A percentile compares a stretch with the other conserved stretches of the same genome.
These are phyloP conservation scores for Kluyveromyces aestuarii DNA, from an alignment of 805 yeast species.

Conservation along the genomic window DNA sequence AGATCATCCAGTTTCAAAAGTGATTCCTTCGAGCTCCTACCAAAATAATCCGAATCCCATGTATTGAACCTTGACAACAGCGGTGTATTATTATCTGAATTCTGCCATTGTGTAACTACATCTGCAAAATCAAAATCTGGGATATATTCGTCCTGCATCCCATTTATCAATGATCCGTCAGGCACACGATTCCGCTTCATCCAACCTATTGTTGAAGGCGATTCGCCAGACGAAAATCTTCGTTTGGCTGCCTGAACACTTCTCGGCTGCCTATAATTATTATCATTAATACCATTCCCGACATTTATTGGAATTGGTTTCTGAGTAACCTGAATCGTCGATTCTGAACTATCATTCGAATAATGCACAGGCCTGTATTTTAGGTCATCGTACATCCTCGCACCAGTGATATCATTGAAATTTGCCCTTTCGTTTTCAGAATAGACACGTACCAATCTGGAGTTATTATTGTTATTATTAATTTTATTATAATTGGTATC, in stretches of 20 bases:
- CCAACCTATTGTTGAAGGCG: background rate
- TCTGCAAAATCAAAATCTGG: slow-evolving; percentile 58
- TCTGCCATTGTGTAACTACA: slow-evolving; percentile 41
- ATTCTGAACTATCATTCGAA: background rate
- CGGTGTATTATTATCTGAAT: slow-evolving; percentile 6
- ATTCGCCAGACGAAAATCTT: slow-evolving; percentile 3
- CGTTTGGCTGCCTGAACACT: background rate
- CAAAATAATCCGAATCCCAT: slow-evolving; percentile 2
- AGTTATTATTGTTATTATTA: background rate
- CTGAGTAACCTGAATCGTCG: slow-evolving; percentile 3
- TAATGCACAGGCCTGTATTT: slow-evolving; percentile 35
- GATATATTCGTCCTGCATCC: slow-evolving; percentile 68
- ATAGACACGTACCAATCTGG: slow-evolving; percentile 41
- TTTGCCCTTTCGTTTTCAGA: slow-evolving; percentile 59
- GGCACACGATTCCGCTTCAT: background rate
- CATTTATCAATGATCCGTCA: slow-evolving; percentile 17
- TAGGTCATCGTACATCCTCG: slow-evolving; percentile 44
- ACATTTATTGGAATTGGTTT: background rate
- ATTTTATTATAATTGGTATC: background rate
- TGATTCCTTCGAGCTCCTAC: background rate
- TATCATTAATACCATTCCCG: background rate
- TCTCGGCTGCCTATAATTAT: background rate
- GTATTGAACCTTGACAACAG: slow-evolving; percentile 1
- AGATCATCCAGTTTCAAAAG: slow-evolving; percentile 1
- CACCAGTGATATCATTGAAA: slow-evolving; percentile 47